These are phyloP conservation scores for Cordyceps fumosorosea DNA, from an alignment of 2,329 filamentous ascomycete genomes.

Conservation along the genomic window DNA sequence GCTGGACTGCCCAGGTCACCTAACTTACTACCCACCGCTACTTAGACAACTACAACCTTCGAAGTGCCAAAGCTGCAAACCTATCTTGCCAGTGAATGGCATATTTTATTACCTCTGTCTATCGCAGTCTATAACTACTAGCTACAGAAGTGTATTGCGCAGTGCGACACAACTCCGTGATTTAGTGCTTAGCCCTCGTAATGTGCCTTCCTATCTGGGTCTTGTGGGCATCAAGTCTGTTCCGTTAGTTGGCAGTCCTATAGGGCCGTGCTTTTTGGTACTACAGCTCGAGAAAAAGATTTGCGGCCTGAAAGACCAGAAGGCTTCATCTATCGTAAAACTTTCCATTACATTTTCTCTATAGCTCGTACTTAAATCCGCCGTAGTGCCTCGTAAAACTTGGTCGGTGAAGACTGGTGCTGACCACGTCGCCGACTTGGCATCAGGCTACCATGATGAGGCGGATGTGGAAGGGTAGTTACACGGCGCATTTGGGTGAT, in stretches of 20 bases:
- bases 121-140: neutral
- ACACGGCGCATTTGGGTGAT: neutral
- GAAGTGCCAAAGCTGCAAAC: too few species aligned
- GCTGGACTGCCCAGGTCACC: too few species aligned
- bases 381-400: neutral
- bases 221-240: neutral
- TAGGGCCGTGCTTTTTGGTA: neutral
- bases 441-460: neutral
- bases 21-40: too few species aligned
- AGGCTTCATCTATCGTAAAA: neutral
- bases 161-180: neutral
- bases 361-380: neutral
- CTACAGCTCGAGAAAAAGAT: neutral
- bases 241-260: neutral
- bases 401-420: neutral
- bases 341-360: neutral
- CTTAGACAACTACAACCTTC: too few species aligned
- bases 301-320: neutral
- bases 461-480: neutral
- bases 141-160: neutral
- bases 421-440: neutral
- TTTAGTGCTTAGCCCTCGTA: neutral
- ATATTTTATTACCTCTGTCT: neutral
- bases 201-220: neutral
- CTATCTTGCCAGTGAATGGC: neutral